These are phyloP conservation scores for Stemphylium vesicarium DNA, from an alignment of 2,329 filamentous ascomycete genomes.

Conservation along the genomic window DNA sequence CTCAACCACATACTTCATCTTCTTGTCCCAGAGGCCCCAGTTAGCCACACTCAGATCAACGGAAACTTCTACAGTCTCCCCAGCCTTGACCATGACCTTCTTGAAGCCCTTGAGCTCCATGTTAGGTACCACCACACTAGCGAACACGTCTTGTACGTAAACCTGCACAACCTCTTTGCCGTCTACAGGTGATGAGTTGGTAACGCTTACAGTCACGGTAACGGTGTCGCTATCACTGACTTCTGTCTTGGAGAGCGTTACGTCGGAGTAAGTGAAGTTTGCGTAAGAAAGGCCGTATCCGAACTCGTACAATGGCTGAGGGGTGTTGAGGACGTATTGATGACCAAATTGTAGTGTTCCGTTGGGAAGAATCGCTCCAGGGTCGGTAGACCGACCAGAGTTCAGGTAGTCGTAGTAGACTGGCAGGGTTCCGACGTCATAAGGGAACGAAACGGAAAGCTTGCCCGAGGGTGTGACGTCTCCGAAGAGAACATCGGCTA, in stretches of 20 bases:
- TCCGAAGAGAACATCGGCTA: constrained; percentile 68
- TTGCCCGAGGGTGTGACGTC: constrained; percentile 70
- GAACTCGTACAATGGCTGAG: constrained; percentile 68
- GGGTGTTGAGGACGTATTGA: constrained; percentile 68
- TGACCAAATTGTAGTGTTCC: constrained; percentile 69
- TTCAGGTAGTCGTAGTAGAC: constrained; percentile 77
- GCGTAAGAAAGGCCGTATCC: constrained; percentile 72
- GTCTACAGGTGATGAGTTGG: constrained; percentile 62
- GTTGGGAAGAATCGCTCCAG: constrained; percentile 62
- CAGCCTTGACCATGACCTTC: constrained; percentile 67
- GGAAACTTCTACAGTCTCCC: constrained; percentile 61
- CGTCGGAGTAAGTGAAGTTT: constrained; percentile 64
- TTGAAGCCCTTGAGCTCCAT: constrained; percentile 70
- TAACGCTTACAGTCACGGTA: constrained; percentile 66
- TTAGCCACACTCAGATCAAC: constrained; percentile 60
- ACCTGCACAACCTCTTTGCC: constrained; percentile 72
- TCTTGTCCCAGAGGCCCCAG: constrained; percentile 63
- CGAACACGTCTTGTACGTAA: constrained; percentile 68
- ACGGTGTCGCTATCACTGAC: constrained; percentile 61
- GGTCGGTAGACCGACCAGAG: constrained; percentile 63
- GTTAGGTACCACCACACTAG: constrained; percentile 69
- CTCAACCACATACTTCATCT: constrained; percentile 77
- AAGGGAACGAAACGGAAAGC: constrained; percentile 70
- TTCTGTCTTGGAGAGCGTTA: constrained; percentile 58
- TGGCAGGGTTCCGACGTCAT: constrained; percentile 70